Percentiles rank a stretch among this genome's conserved stretches.
These are phyloP conservation scores for Fusarium tanahbumbuense DNA, from an alignment of 2,329 filamentous ascomycete species.

Conservation along the genomic window DNA sequence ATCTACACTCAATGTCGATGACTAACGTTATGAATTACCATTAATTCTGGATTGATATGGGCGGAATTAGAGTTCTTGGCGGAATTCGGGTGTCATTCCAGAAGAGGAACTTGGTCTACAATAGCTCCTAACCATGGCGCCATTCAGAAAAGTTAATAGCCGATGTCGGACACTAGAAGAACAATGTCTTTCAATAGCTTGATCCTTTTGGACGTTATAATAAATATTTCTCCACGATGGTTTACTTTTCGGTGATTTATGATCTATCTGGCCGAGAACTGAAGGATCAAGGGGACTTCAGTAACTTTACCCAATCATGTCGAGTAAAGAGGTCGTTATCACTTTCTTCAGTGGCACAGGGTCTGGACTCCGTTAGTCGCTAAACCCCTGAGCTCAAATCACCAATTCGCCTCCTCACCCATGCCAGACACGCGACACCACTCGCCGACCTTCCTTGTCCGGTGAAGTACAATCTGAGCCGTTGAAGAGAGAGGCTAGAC, in stretches of 20 bases:
- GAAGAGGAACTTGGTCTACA: slow-evolving; percentile 13
- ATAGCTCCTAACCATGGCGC: slow-evolving; percentile 11
- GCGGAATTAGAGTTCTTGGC: slow-evolving; percentile 15
- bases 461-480: not conserved
- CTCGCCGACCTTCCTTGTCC: slow-evolving; percentile 14
- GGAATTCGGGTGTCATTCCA: slow-evolving; percentile 9
- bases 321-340: not conserved
- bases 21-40: not conserved
- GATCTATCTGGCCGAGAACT: not conserved
- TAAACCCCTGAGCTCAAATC: not conserved
- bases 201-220: too few species aligned
- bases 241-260: not conserved
- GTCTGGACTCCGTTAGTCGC: slow-evolving; percentile 12
- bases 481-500: slow-evolving; percentile 1
- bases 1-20: slow-evolving; percentile 8
- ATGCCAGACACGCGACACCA: slow-evolving; percentile 14
- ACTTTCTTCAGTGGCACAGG: not conserved
- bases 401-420: not conserved
- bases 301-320: not conserved
- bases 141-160: slow-evolving; percentile 9
- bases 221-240: not conserved
- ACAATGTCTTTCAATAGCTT: not conserved
- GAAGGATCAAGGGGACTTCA: not conserved
- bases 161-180: not conserved
- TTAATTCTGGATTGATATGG: not conserved